Evolutionary conservation across 176 grass and related monocot species (phyloP).

Genomic region (Phyllostachys edulis): DNA sequence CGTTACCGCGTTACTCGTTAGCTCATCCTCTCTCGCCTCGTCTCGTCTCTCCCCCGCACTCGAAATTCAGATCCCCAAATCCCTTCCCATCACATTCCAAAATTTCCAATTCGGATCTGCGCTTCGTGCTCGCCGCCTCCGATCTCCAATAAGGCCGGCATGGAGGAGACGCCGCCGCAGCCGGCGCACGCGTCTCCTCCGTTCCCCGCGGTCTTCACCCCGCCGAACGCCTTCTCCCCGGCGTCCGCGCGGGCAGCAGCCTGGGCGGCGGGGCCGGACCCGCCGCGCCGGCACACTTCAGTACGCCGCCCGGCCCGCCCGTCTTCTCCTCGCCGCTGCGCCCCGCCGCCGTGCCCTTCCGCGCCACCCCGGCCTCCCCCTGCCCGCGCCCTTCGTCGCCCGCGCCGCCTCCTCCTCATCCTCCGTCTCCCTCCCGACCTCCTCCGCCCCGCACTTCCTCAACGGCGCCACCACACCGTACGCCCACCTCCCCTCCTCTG

Average conservation of each 20-base stretch:
- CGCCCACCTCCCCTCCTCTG: slow-evolving; percentile 31
- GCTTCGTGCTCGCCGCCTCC: slow-evolving; percentile 2
- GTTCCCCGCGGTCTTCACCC: slow-evolving; percentile 44
- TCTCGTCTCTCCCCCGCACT: background rate
- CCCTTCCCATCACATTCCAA: background rate
- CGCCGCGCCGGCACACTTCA: slow-evolving; percentile 56
- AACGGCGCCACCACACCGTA: slow-evolving; percentile 59
- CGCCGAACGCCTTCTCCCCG: slow-evolving; percentile 29
- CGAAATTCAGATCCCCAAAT: slow-evolving; percentile 11
- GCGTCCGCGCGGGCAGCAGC: slow-evolving; percentile 32
- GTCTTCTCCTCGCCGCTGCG: slow-evolving; percentile 83
- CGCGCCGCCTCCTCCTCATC: slow-evolving; percentile 36
- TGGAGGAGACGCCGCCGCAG: slow-evolving; percentile 55
- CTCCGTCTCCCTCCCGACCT: slow-evolving; percentile 58
- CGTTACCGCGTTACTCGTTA: no score
- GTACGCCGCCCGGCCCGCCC: slow-evolving; percentile 81
- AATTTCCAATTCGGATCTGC: slow-evolving; percentile 30
- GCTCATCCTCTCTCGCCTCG: background rate
- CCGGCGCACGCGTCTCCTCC: slow-evolving; percentile 53
- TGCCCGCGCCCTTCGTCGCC: slow-evolving; percentile 41
- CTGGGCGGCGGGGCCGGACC: slow-evolving; percentile 11
- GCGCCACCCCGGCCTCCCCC: slow-evolving; percentile 62
- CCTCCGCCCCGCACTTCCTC: slow-evolving; percentile 51
- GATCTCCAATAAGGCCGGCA: slow-evolving; percentile 26
- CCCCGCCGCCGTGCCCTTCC: slow-evolving; percentile 72